Conservation (phyloP, 768 basidiomycete genomes). For the Boletus vinaceobasis region DNA sequence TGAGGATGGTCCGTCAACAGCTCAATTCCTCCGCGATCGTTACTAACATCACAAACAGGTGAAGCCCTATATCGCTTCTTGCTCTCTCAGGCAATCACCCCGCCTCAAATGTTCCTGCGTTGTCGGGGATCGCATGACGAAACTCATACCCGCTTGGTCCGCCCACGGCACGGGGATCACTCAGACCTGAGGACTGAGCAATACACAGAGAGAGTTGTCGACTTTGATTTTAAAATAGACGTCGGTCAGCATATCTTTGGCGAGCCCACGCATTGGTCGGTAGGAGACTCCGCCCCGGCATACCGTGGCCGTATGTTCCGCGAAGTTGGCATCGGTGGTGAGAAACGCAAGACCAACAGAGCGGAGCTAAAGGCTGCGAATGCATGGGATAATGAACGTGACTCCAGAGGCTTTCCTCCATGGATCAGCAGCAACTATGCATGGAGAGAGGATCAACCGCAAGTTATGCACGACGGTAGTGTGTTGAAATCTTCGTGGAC, state of each 20-base stretch:
- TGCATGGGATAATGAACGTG: constrained; percentile 44
- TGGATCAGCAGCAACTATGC: constrained; percentile 39
- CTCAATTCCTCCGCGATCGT: not conserved
- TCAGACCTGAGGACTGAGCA: constrained; percentile 39
- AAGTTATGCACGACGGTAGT: constrained; percentile 18
- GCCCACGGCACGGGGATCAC: constrained; percentile 33
- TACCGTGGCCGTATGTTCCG: constrained; percentile 61
- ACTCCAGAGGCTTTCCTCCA: constrained; percentile 48
- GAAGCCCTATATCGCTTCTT: constrained; percentile 75
- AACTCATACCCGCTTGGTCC: constrained; percentile 45
- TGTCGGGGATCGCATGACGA: constrained; percentile 58
- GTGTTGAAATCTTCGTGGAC: constrained; percentile 55
- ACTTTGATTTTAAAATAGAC: constrained; percentile 70
- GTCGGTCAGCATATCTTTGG: constrained; percentile 41
- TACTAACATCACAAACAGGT: constrained; percentile 36
- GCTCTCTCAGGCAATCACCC: constrained; percentile 47
- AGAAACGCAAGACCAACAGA: constrained; percentile 39
- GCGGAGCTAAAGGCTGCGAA: constrained; percentile 42
- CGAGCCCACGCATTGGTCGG: constrained; percentile 52
- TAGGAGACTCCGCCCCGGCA: constrained; percentile 59
- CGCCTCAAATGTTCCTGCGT: constrained; percentile 46
- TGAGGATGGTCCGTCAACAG: constrained; percentile 46
- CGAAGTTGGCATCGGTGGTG: constrained; percentile 45
- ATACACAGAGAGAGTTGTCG: constrained; percentile 58
- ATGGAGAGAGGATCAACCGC: constrained; percentile 32